Evolutionary conservation across 2,329 filamentous ascomycete genomes (phyloP), one percentile per base, ranked within the genome.

Genomic region (Trichoderma arundinaceum): DNA sequence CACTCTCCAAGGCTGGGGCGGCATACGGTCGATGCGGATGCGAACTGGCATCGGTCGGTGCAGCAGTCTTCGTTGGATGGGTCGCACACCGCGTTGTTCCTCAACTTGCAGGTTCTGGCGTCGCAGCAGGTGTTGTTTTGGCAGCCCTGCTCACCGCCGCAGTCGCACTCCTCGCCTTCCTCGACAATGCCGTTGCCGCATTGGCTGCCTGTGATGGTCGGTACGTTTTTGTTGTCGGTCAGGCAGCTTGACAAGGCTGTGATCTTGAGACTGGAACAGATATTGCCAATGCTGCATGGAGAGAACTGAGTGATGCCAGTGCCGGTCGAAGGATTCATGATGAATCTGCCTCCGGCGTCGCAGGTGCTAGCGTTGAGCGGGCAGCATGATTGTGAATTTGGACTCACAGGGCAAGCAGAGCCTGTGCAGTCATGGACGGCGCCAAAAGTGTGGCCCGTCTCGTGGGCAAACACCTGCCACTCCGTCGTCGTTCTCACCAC

Each of bases 181-280:
- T 98, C 95, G 58, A 99, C 95, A 70, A 99, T 98, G 62, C 95
- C 95, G 77, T 99, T 99, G 66, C 95, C 95, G 77, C 95, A 99
- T 74, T 94, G 89, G 71, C 90, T 90, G 63, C 90, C 92, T 0
- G 88, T 90, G 71, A 96, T 92, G 33, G 91, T 95, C 38, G 86
- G 85, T 53, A 99, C 88, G 69, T 91, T 89, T 71, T 86, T 88
- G 81, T 99, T 99, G 76, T 92, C 89, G n/a, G 88, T 89, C 49
- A 99, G 81, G 76, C 95, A 99, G 32, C 75, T 79, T 0, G 88
- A 88, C 68, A 91, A 90, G 76, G 96, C 90, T 68, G 88, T 91
- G 73, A 90, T 90, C 60, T 86, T 88, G 69, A 99, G 83, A 35
- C 92, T 93, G 6, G 91, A 91, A 80, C 95, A 99, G 67, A 99